Evolutionary conservation across 2,329 filamentous ascomycete genomes (phyloP).

Genomic region (Tympanopsis confertula): DNA sequence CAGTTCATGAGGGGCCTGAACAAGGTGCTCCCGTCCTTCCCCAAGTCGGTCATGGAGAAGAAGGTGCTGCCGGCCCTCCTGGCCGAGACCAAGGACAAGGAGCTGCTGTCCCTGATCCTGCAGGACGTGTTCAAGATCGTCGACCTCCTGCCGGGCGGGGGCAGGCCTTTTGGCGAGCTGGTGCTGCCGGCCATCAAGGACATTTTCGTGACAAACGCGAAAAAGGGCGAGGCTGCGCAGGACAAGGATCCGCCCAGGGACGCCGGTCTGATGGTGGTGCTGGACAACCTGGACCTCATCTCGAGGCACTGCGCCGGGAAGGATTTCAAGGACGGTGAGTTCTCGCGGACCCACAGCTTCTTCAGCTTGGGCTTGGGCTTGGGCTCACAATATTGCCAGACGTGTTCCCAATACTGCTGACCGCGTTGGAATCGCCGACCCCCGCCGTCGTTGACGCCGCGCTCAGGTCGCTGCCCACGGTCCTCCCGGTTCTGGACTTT

Average conservation of each 20-base stretch:
- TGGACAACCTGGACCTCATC: conserved; percentile 73
- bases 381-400: conserved; percentile 37
- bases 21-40: conserved; percentile 82
- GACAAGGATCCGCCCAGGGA: conserved; percentile 78
- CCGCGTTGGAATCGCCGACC: conserved; percentile 77
- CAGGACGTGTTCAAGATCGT: conserved; percentile 90
- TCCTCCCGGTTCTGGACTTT: conserved; percentile 86
- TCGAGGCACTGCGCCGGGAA: conserved; percentile 75
- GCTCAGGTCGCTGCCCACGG: conserved; percentile 62
- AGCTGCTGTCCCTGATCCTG: conserved; percentile 72
- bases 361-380: not conserved
- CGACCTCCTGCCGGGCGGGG: conserved; percentile 63
- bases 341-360: not conserved
- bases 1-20: conserved; percentile 83
- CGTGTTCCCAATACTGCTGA: conserved; percentile 72
- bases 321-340: conserved; percentile 82
- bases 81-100: conserved; percentile 87
- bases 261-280: conserved; percentile 77
- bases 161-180: conserved; percentile 69
- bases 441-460: conserved; percentile 82
- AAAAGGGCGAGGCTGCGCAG: conserved; percentile 33
- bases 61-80: conserved; percentile 81
- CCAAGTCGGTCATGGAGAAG: conserved; percentile 84
- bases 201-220: conserved; percentile 58
- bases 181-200: conserved; percentile 74